These are phyloP conservation scores for Ajuga chamaepitys DNA, from an alignment of 257 asterid genomes.

Conservation along the genomic window DNA sequence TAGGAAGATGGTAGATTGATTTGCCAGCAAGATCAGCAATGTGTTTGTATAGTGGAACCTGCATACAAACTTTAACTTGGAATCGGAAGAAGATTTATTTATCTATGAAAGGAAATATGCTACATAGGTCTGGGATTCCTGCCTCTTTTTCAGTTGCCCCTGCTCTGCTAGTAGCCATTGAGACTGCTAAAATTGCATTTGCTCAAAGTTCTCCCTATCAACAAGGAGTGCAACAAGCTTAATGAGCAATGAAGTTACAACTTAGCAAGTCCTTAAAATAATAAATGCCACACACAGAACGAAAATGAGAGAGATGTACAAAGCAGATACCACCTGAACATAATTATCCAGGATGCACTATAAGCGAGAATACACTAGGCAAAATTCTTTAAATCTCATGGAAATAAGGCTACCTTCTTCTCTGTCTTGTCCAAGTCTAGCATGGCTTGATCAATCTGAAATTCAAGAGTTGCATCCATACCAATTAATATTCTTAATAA, in stretches of 20 bases:
- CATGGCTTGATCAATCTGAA: conserved; percentile 97
- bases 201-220: conserved; percentile 92
- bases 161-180: conserved; percentile 98
- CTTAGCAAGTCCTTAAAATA: too few relatives aligned
- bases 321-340: not conserved
- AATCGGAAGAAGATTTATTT: not conserved
- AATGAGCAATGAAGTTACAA: conserved; percentile 2
- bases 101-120: not conserved
- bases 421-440: conserved; percentile 97
- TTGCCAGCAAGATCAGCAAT: conserved; percentile 93
- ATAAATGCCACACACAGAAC: not conserved
- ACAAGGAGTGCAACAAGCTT: conserved; percentile 10
- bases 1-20: conserved; percentile 62
- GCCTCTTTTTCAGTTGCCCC: conserved; percentile 99
- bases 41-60: conserved; percentile 96
- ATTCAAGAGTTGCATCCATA: conserved; percentile 97
- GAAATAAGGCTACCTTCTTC: conserved; percentile 56
- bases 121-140: conserved; percentile 14
- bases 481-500: conserved; percentile 86
- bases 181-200: conserved; percentile 93
- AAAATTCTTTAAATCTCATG: not conserved
- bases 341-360: not conserved
- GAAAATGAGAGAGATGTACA: not conserved
- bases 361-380: not conserved
- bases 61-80: conserved; percentile 17